Conservation (phyloP, 805 yeast genomes). For the Candida sphagnicola region DNA sequence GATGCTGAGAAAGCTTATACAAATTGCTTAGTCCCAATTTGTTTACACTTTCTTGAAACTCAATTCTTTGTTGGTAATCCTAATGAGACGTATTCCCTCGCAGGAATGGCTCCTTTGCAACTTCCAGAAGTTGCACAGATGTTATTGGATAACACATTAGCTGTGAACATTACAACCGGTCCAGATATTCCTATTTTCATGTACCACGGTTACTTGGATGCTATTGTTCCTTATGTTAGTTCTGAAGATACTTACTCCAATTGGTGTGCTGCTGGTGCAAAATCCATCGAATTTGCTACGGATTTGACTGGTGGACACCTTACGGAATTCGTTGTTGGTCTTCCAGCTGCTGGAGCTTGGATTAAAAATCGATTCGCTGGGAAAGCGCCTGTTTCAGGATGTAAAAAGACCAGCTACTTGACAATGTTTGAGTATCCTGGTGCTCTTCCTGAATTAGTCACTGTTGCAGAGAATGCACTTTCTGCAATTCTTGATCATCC, state of each 20-base stretch:
- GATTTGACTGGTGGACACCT: constrained; percentile 24
- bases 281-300: constrained; percentile 24
- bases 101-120: constrained; percentile 15
- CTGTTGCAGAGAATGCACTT: not conserved
- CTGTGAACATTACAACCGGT: constrained; percentile 10
- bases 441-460: not conserved
- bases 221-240: constrained; percentile 17
- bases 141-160: constrained; percentile 18
- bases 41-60: constrained; percentile 5
- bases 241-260: constrained; percentile 18
- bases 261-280: constrained; percentile 25
- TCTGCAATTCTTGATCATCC: not conserved
- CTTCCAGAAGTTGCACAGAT: constrained; percentile 9
- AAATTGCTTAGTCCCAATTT: constrained; percentile 5
- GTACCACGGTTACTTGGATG: constrained; percentile 16
- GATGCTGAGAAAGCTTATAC: constrained; percentile 5
- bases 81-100: constrained; percentile 5
- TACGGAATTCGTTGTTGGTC: constrained; percentile 16
- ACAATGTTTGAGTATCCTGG: not conserved
- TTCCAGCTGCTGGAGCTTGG: constrained; percentile 20
- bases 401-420: constrained; percentile 13
- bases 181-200: constrained; percentile 20
- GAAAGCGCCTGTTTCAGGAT: constrained; percentile 43
- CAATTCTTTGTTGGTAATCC: constrained; percentile 14
- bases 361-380: constrained; percentile 18